Evolutionary conservation across 768 basidiomycete species (phyloP), one percentile per base, ranked within the genome.

Genomic region (Pulveroboletus ravenelii): DNA sequence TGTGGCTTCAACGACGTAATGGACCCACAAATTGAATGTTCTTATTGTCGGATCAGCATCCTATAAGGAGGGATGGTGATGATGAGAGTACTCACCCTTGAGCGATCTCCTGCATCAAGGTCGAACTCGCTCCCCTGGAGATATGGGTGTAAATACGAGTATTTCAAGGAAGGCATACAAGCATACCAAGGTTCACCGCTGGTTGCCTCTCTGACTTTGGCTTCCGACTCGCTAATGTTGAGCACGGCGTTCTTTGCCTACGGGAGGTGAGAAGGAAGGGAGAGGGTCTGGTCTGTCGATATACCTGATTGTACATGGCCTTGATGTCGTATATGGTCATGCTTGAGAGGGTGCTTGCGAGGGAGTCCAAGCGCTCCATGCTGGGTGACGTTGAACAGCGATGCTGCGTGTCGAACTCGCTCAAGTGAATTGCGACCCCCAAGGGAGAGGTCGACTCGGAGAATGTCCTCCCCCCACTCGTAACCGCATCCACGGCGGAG

Each of bases 61-160:
- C 34, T 38, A 34, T 50, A 37, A 49, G 25, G 20, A 23, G 47
- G 29, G 32, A 15, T 34, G 42, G 31, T 31, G 39, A 27, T 39
- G 38, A 42, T 6, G 15, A 44, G 14, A 20, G 51, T 7, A 75
- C 86, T 60, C 57, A 95, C 94, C 89, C 92, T 78, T 93, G 88
- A 12, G 96, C 93, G 57, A 99, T 98, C 60, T 98, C 93, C 65
- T 93, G 89, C 96, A 98, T 98, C 69, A 98, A 72, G 23, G 93
- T 94, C 43, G 94, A 96, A 65, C 90, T 93, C 52, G 95, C 95
- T 15, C 96, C 95, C 95, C 94, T 96, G 58, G 52, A 42, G 46
- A 45, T 14, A n/a, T 27, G 37, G 14, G 23, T 41, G 48, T 58
- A 41, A 60, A 45, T 12, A 30, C 3, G 8, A 13, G 37, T 31